Evolutionary conservation across 1,139 yeast genomes (phyloP).

Genomic region (Lodderomyces metapsilosis): DNA sequence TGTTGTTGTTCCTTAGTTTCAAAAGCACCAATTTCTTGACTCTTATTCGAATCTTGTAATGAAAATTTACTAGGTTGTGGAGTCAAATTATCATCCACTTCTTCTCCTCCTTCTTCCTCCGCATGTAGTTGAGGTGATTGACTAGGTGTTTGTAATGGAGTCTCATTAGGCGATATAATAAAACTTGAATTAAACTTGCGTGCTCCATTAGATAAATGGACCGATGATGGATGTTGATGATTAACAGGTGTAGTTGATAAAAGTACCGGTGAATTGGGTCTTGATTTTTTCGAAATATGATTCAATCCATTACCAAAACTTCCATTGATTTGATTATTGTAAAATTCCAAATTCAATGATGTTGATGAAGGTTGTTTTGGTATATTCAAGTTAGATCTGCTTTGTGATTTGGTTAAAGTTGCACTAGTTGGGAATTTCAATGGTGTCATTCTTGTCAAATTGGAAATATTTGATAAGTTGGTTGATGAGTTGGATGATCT

Average conservation of each 20-base stretch:
- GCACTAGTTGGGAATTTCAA: slow-evolving; percentile 23
- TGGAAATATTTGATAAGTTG: slow-evolving; percentile 23
- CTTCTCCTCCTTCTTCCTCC: background rate
- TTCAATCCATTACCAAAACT: background rate
- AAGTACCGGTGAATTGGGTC: slow-evolving; percentile 41
- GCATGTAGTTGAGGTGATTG: slow-evolving; percentile 40
- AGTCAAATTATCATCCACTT: background rate
- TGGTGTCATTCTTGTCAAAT: slow-evolving; percentile 41
- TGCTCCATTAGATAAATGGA: slow-evolving; percentile 1
- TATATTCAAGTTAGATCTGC: slow-evolving; percentile 6
- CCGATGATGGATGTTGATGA: background rate
- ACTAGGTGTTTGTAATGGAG: slow-evolving; percentile 35
- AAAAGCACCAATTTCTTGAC: background rate
- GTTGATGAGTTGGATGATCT: slow-evolving; percentile 18
- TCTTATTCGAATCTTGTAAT: slow-evolving; percentile 4
- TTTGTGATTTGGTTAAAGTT: slow-evolving; percentile 8
- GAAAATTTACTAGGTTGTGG: background rate
- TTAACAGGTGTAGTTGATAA: slow-evolving; percentile 1
- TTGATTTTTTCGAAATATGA: slow-evolving; percentile 31
- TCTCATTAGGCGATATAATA: slow-evolving; percentile 19
- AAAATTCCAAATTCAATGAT: slow-evolving; percentile 31
- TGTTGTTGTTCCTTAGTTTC: slow-evolving; percentile 7
- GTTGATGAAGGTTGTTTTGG: slow-evolving; percentile 18
- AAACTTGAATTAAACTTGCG: slow-evolving; percentile 10
- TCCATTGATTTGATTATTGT: slow-evolving; percentile 14